Evolutionary conservation across 768 basidiomycete genomes (phyloP).

Genomic region (Rickenella mellea): DNA sequence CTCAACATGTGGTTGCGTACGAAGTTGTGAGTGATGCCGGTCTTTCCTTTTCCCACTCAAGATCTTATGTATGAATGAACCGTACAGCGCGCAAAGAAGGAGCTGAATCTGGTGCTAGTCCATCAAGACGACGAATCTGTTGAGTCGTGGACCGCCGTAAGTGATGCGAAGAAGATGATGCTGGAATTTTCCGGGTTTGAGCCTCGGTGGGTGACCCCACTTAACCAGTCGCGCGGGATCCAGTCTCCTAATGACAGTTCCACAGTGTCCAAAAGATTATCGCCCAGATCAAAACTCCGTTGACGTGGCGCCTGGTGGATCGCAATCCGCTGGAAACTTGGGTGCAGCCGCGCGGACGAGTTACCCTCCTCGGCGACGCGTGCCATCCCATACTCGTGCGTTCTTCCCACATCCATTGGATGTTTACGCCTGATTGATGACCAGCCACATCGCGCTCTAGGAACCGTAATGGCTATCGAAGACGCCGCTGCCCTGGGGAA

Average conservation of each 20-base stretch:
- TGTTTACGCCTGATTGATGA: constrained; percentile 20
- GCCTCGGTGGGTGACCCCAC: constrained; percentile 18
- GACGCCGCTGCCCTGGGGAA: constrained; percentile 37
- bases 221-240: neutral
- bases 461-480: constrained; percentile 33
- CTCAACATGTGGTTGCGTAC: too few species aligned
- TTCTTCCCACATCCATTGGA: constrained; percentile 16
- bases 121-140: constrained; percentile 30
- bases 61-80: neutral
- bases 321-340: constrained; percentile 13
- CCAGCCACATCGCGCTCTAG: constrained; percentile 15
- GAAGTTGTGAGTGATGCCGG: too few species aligned
- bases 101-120: constrained; percentile 27
- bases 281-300: constrained; percentile 9
- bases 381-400: constrained; percentile 15
- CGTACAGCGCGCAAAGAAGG: constrained; percentile 21
- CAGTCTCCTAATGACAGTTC: neutral
- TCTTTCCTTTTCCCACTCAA: neutral
- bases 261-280: constrained; percentile 15
- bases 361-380: constrained; percentile 14
- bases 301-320: constrained; percentile 17
- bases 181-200: constrained; percentile 31
- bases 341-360: constrained; percentile 11
- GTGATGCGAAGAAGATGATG: constrained; percentile 33
- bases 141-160: constrained; percentile 33